A percentile compares a stretch with the other conserved stretches of the same genome.
Evolutionary conservation across 2,329 filamentous ascomycete species (phyloP).

Genomic region (Trichoderma sp.): DNA sequence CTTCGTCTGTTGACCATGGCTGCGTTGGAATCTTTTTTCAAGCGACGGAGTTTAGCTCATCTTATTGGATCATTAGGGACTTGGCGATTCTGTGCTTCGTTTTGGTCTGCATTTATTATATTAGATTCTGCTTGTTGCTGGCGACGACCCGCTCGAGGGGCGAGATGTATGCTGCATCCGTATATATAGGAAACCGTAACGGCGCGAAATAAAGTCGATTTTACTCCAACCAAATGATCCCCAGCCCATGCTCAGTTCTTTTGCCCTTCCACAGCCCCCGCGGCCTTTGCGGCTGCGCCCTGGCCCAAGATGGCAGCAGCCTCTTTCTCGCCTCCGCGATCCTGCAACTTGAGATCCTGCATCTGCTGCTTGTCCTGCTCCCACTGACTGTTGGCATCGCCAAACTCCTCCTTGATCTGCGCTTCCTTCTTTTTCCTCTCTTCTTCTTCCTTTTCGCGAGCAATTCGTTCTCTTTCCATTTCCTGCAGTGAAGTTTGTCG

Average conservation of each 20-base stretch:
- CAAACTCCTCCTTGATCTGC: constrained; percentile 74
- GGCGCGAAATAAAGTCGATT: constrained; percentile 12
- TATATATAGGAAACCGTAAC: constrained; percentile 8
- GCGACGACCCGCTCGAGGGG: neutral
- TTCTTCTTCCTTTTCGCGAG: constrained; percentile 69
- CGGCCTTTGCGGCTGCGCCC: constrained; percentile 29
- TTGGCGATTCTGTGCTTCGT: neutral
- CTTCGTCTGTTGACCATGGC: too few relatives aligned
- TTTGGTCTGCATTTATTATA: neutral
- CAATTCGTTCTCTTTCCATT: constrained; percentile 86
- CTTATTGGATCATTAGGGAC: neutral
- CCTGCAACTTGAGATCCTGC: constrained; percentile 57
- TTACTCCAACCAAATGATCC: constrained; percentile 18
- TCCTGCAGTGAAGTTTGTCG: constrained; percentile 56
- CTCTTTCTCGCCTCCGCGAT: constrained; percentile 20
- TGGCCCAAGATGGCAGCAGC: neutral
- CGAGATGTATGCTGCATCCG: constrained; percentile 8
- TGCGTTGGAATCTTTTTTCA: neutral
- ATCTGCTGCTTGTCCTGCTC: constrained; percentile 85
- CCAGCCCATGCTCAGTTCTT: constrained; percentile 3
- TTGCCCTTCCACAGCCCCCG: constrained; percentile 51
- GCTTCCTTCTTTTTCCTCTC: constrained; percentile 75
- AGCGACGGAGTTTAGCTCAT: neutral
- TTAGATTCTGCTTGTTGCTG: constrained; percentile 4
- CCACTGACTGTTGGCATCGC: constrained; percentile 77